These are phyloP conservation scores for Zygosaccharomyces lentus DNA, from an alignment of 805 yeast species.

Conservation along the genomic window DNA sequence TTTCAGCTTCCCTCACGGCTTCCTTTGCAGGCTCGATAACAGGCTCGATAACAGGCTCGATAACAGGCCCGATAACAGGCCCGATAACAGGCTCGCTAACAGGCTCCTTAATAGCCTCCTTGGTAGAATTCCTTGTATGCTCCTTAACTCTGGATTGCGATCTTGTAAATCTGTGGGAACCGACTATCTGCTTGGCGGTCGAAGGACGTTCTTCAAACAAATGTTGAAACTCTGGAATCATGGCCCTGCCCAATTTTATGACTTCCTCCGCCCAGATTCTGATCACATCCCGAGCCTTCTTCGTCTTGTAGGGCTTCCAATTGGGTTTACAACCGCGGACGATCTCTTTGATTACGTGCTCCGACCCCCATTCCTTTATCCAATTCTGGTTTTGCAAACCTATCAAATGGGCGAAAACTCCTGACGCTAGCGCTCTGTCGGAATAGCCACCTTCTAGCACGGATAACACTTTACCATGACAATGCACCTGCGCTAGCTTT, in stretches of 20 bases:
- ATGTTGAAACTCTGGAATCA: conserved; percentile 47
- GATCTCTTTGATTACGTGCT: conserved; percentile 58
- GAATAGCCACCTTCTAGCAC: conserved; percentile 84
- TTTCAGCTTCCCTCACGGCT: conserved; percentile 1
- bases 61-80: neutral
- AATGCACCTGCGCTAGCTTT: conserved; percentile 58
- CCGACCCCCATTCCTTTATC: conserved; percentile 63
- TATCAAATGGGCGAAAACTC: conserved; percentile 71
- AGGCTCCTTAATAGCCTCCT: conserved; percentile 1
- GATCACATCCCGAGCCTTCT: conserved; percentile 46
- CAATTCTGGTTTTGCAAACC: conserved; percentile 59
- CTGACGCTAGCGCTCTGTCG: conserved; percentile 74
- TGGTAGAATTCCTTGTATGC: neutral
- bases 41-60: conserved; percentile 1
- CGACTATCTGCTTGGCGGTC: neutral
- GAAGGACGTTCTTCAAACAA: conserved; percentile 11
- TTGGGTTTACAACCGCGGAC: conserved; percentile 62
- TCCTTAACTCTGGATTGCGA: conserved; percentile 3
- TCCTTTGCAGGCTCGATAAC: conserved; percentile 4
- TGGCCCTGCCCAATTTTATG: conserved; percentile 54
- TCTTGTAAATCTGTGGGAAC: neutral
- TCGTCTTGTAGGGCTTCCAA: conserved; percentile 55
- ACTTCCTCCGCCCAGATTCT: conserved; percentile 64
- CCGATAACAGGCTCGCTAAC: neutral
- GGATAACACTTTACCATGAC: conserved; percentile 60